Percentiles rank a stretch among this genome's conserved stretches.
Conservation (phyloP, 2,329 filamentous ascomycete species). For the Colletotrichum tanaceti region DNA sequence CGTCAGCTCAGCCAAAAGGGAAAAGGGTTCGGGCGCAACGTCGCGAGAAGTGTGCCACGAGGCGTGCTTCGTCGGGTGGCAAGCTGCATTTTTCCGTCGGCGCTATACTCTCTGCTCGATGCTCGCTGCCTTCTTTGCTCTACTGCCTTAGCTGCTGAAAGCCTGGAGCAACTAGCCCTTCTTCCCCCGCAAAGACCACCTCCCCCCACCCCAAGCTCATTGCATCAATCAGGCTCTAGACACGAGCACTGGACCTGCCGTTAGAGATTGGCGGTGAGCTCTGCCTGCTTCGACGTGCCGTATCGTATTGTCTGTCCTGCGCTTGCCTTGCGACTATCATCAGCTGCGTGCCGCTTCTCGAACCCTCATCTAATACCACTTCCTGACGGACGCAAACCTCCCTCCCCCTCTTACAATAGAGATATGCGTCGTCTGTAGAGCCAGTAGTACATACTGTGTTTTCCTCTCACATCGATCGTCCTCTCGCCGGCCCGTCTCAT, state of each 20-base stretch:
- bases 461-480: constrained; percentile 3
- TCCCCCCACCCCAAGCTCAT: constrained; percentile 15
- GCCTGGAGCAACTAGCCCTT: constrained; percentile 24
- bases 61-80: constrained; percentile 32
- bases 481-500: neutral
- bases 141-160: constrained; percentile 21
- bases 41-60: constrained; percentile 16
- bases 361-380: constrained; percentile 17
- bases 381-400: neutral
- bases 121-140: neutral
- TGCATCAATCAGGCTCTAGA: constrained; percentile 35
- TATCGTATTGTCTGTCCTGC: neutral
- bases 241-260: constrained; percentile 17
- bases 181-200: constrained; percentile 13
- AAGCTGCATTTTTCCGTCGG: constrained; percentile 36
- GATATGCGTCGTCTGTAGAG: constrained; percentile 36
- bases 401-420: neutral
- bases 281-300: constrained; percentile 13
- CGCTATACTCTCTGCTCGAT: neutral
- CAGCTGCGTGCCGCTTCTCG: constrained; percentile 30
- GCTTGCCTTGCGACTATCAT: constrained; percentile 18
- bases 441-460: constrained; percentile 36
- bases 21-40: constrained; percentile 19
- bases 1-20: constrained; percentile 28
- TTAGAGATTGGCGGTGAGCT: constrained; percentile 38